Percentiles rank a stretch among this genome's conserved stretches.
These are phyloP conservation scores for Cryphonectria carpinicola DNA, from an alignment of 2,329 filamentous ascomycete genomes.

Conservation along the genomic window DNA sequence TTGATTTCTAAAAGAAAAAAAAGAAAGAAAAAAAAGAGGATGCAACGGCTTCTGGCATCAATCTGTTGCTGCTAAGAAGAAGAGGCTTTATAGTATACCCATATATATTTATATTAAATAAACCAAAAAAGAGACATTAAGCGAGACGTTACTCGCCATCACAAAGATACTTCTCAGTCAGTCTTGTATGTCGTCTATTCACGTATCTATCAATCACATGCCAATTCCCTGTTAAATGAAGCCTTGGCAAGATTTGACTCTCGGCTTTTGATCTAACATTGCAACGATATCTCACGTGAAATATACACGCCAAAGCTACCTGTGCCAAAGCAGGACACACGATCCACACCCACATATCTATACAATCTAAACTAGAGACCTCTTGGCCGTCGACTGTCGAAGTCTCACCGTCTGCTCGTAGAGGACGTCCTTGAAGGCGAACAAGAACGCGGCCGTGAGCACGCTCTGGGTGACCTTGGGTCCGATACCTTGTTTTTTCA, in stretches of 20 bases:
- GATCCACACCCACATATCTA: neutral
- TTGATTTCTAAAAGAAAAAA: neutral
- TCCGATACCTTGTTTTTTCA: constrained; percentile 73
- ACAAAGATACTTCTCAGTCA: neutral
- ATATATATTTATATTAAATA: neutral
- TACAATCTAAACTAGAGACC: constrained; percentile 31
- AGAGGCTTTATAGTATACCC: constrained; percentile 3
- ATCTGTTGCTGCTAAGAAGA: neutral
- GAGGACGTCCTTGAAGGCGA: constrained; percentile 96
- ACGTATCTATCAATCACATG: neutral
- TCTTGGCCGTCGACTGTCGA: constrained; percentile 51
- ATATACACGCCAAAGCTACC: neutral
- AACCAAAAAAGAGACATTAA: neutral
- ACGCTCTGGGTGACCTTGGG: constrained; percentile 98
- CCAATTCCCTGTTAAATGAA: neutral
- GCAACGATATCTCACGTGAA: neutral
- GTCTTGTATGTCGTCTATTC: too few species aligned
- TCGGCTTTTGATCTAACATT: neutral
- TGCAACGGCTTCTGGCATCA: neutral
- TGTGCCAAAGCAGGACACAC: neutral
- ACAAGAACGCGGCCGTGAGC: constrained; percentile 91
- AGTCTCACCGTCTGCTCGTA: constrained; percentile 81
- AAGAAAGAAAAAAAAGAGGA: neutral
- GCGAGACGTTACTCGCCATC: neutral
- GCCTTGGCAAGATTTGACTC: neutral